Evolutionary conservation across 176 grass and related monocot species (phyloP).

Genomic region (Musa beccarii): DNA sequence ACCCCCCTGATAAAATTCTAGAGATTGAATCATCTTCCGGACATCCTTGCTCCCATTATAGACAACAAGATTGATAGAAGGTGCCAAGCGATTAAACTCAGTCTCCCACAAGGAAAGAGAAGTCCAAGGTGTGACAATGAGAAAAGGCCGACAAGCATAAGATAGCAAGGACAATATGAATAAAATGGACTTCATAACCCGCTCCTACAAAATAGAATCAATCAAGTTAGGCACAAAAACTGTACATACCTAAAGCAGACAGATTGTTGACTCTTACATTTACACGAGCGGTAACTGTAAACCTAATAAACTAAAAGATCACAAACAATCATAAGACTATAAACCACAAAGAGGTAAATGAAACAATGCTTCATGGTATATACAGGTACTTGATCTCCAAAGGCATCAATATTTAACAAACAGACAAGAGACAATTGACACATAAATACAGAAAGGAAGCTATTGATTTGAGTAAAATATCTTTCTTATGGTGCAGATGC

Average conservation of each 20-base stretch:
- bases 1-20: slow-evolving; percentile 61
- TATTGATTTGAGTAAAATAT: too few relatives aligned
- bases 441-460: too few relatives aligned
- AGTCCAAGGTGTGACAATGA: slow-evolving; percentile 45
- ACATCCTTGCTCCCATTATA: slow-evolving; percentile 61
- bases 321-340: too few relatives aligned
- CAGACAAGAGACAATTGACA: too few relatives aligned
- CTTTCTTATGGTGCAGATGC: too few relatives aligned
- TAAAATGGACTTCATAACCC: slow-evolving; percentile 70
- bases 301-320: too few relatives aligned
- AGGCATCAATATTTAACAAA: too few relatives aligned
- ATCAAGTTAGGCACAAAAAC: background rate
- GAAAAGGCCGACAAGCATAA: slow-evolving; percentile 49
- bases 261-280: too few relatives aligned
- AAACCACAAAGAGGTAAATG: too few relatives aligned
- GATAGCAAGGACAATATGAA: slow-evolving; percentile 48
- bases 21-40: slow-evolving; percentile 56
- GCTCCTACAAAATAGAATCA: slow-evolving; percentile 41
- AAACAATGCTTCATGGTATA: too few relatives aligned
- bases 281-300: background rate
- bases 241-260: too few relatives aligned
- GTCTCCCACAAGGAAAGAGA: slow-evolving; percentile 73
- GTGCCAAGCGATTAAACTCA: slow-evolving; percentile 64
- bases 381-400: too few relatives aligned
- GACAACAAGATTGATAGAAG: slow-evolving; percentile 59